phyloP scores from a whole-genome alignment of 495 filamentous ascomycete genomes.

The Daldinia vernicosa region DNA sequence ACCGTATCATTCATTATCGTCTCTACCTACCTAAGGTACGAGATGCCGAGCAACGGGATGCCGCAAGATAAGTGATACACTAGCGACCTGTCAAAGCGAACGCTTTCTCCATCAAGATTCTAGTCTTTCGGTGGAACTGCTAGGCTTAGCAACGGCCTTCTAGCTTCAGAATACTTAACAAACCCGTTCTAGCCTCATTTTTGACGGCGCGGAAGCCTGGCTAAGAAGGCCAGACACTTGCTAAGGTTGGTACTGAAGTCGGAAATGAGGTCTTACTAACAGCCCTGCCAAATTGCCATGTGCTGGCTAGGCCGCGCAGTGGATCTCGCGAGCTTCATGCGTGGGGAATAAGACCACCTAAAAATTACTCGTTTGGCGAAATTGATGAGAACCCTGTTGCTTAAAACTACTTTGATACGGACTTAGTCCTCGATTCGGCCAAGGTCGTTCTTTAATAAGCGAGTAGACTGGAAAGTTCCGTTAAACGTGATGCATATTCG shows the following conservation, averaged over 20 bases:
- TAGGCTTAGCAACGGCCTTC: neutral
- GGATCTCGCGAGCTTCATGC: conserved; percentile 29
- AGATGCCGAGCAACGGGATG: no score
- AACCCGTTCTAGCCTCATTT: conserved; percentile 20
- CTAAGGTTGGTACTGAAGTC: conserved; percentile 29
- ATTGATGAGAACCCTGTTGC: conserved; percentile 20
- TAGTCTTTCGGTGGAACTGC: neutral
- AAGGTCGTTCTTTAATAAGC: conserved; percentile 1
- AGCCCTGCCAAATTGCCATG: conserved; percentile 40
- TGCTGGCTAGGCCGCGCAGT: conserved; percentile 22
- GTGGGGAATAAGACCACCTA: conserved; percentile 39
- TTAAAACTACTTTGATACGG: conserved; percentile 19
- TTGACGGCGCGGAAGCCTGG: conserved; percentile 16
- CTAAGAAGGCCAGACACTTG: conserved; percentile 5
- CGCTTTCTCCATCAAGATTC: neutral
- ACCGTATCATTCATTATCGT: neutral
- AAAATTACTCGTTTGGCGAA: conserved; percentile 5
- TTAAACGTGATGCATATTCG: neutral
- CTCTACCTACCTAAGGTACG: neutral
- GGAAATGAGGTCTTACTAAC: conserved; percentile 35
- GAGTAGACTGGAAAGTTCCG: conserved; percentile 6
- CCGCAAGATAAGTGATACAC: no score
- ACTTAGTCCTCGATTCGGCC: conserved; percentile 23
- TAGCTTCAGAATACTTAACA: conserved; percentile 15
- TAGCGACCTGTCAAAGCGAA: neutral